phyloP scores from a whole-genome alignment of 2,329 filamentous ascomycete genomes.

The Beauveria sp. region DNA sequence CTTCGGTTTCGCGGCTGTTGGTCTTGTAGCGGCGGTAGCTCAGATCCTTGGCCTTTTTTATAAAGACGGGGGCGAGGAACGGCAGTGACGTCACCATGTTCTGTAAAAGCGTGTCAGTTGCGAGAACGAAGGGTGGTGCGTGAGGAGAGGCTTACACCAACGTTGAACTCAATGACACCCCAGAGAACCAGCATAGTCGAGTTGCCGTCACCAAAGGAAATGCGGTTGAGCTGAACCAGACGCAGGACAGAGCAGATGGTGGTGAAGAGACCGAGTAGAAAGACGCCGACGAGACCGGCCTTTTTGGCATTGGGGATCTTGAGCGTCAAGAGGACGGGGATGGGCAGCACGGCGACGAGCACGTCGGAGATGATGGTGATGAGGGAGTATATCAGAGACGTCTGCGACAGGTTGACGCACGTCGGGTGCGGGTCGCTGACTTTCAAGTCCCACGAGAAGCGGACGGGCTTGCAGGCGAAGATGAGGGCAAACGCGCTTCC shows the following conservation, averaged over 20 bases:
- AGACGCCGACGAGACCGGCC: conserved; percentile 41
- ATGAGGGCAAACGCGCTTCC: conserved; percentile 41
- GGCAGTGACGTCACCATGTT: conserved; percentile 40
- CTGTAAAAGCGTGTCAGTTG: conserved; percentile 17
- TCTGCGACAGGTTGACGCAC: conserved; percentile 38
- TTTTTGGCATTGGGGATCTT: conserved; percentile 42
- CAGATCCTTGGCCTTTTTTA: conserved; percentile 35
- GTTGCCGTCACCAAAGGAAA: conserved; percentile 44
- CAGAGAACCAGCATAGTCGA: conserved; percentile 49
- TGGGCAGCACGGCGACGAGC: conserved; percentile 41
- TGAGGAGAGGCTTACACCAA: conserved; percentile 25
- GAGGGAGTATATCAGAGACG: conserved; percentile 42
- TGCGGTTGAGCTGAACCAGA: conserved; percentile 42
- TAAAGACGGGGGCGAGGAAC: conserved; percentile 36
- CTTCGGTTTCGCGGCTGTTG: conserved; percentile 19
- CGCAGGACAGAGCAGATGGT: conserved; percentile 47
- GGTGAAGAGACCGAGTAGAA: conserved; percentile 46
- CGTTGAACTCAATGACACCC: conserved; percentile 51
- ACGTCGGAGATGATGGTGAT: conserved; percentile 46
- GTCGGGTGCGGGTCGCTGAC: conserved; percentile 22
- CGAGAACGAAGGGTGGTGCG: too few species aligned
- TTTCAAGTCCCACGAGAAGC: conserved; percentile 35
- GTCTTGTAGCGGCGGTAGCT: conserved; percentile 28
- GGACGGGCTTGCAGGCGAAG: conserved; percentile 42
- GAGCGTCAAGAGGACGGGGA: conserved; percentile 41